Base-by-base conservation (phyloP, 2,329 filamentous ascomycete genomes). In the Apiospora malaysiana region DNA sequence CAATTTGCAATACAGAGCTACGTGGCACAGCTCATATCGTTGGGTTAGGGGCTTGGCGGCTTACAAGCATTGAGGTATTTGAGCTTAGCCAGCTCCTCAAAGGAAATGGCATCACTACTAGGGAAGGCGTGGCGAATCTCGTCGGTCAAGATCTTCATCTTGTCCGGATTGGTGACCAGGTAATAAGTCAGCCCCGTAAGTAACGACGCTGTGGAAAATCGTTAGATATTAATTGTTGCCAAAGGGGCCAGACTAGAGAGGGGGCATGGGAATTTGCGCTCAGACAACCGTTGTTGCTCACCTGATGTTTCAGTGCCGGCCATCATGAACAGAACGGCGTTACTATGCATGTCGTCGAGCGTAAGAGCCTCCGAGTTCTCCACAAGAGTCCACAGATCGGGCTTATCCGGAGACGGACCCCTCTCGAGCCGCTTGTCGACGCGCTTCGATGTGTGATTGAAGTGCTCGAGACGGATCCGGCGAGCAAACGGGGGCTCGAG, bases 81-180 rank as follows among this genome's bases (percentile, higher is more conserved):
- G n/a, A 78, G 70, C 27, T 69, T 68, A 4, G 70, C 69, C 2
- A 77, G 72, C 9, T 68, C 66, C n/a, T 76, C 76, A 10, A 78
- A 71, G 16, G 59, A 74, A 3, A 82, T 80, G 1, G 81, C 78
- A 4, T 76, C 70, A 14, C 71, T 68, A 7, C 56, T 72, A 2
- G 37, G 63, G 59, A 80, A 80, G 2, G 67, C 71, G 2, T 66
- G 47, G 12, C 77, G 76, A 25, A 81, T 71, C 70, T 80, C 78
- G 0, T 72, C 47, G 16, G 72, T 71, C 12, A 80, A 70, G 21
- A 69, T 72, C 1, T 72, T 56, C 14, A 78, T 71, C 21, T 73
- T 75, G 10, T 70, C 51, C 2, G 78, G 77, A 68, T 78, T 75
- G 18, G 72, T 70, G 49, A 70, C 59, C 7, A 80, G 75, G 67